phyloP scores from a whole-genome alignment of 352 stramenopile genomes.

The Phytophthora cactorum region DNA sequence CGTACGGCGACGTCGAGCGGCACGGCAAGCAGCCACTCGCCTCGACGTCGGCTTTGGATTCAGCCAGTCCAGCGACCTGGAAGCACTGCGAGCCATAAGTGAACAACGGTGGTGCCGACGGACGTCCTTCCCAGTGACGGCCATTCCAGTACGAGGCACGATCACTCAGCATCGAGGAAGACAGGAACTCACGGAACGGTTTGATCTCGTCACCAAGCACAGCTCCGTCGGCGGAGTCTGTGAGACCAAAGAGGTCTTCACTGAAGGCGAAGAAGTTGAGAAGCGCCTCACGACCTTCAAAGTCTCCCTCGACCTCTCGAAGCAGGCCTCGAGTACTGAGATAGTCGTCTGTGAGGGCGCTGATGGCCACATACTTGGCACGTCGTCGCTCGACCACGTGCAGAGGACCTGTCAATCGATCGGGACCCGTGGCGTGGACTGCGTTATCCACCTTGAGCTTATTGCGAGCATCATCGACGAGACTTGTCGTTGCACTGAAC shows the following conservation, averaged over 20 bases:
- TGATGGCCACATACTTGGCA: conserved; percentile 96
- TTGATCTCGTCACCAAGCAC: conserved; percentile 43
- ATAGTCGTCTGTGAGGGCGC: conserved; percentile 90
- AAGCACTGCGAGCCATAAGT: conserved; percentile 76
- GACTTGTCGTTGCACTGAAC: conserved; percentile 69
- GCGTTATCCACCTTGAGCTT: conserved; percentile 93
- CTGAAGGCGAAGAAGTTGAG: conserved; percentile 77
- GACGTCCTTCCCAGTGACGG: conserved; percentile 75
- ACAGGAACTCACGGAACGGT: conserved; percentile 63
- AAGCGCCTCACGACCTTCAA: conserved; percentile 77
- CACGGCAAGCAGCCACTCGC: conserved; percentile 69
- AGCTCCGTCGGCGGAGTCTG: conserved; percentile 32
- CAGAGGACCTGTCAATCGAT: conserved; percentile 91
- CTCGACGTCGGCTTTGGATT: conserved; percentile 5
- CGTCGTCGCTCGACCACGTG: conserved; percentile 89
- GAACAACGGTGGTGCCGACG: conserved; percentile 64
- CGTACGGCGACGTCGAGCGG: conserved; percentile 61
- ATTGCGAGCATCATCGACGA: conserved; percentile 58
- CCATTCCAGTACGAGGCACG: conserved; percentile 87
- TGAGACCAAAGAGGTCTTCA: conserved; percentile 71
- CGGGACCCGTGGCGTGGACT: conserved; percentile 90
- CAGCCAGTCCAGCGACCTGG: conserved; percentile 49
- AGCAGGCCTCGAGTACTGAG: conserved; percentile 77
- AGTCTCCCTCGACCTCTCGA: conserved; percentile 80
- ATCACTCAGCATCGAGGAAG: conserved; percentile 46